A percentile compares a stretch with the other conserved stretches of the same genome.
Conservation (phyloP, 192 early-diverging fungal genomes). For the Coemansia sp. region DNA sequence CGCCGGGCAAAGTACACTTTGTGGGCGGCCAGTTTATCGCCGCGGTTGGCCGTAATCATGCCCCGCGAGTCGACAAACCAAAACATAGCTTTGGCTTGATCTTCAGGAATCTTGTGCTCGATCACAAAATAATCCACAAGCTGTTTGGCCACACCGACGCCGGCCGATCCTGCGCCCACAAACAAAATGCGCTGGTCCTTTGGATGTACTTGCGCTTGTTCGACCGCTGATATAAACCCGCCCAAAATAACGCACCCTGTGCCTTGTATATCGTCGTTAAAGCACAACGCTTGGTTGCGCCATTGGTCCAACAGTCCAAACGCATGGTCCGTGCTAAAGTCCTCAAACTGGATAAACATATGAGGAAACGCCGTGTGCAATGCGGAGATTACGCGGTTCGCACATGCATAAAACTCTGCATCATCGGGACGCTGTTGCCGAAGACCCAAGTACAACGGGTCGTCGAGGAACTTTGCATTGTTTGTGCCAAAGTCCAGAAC, state of each 20-base stretch:
- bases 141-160: conserved; percentile 92
- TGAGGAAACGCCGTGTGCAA: conserved; percentile 72
- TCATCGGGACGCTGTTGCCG: conserved; percentile 63
- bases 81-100: conserved; percentile 42
- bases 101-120: conserved; percentile 64
- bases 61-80: conserved; percentile 94
- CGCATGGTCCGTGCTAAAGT: conserved; percentile 91
- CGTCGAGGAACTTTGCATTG: conserved; percentile 72
- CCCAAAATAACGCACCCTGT: conserved; percentile 85
- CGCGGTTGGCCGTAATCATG: conserved; percentile 83
- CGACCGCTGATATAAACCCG: conserved; percentile 87
- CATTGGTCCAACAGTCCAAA: conserved; percentile 81
- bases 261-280: conserved; percentile 77
- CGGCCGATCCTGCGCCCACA: conserved; percentile 92
- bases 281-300: conserved; percentile 71
- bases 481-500: conserved; percentile 90
- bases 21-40: conserved; percentile 78
- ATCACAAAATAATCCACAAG: conserved; percentile 77
- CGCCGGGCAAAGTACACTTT: conserved; percentile 84
- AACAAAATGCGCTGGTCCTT: conserved; percentile 85
- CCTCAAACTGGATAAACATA: conserved; percentile 95
- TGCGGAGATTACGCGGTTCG: conserved; percentile 74
- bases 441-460: conserved; percentile 88
- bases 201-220: conserved; percentile 64
- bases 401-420: conserved; percentile 67